Percentiles rank a stretch among this genome's conserved stretches.
These are phyloP conservation scores for Nemania diffusa DNA, from an alignment of 2,329 filamentous ascomycete genomes.

Conservation along the genomic window DNA sequence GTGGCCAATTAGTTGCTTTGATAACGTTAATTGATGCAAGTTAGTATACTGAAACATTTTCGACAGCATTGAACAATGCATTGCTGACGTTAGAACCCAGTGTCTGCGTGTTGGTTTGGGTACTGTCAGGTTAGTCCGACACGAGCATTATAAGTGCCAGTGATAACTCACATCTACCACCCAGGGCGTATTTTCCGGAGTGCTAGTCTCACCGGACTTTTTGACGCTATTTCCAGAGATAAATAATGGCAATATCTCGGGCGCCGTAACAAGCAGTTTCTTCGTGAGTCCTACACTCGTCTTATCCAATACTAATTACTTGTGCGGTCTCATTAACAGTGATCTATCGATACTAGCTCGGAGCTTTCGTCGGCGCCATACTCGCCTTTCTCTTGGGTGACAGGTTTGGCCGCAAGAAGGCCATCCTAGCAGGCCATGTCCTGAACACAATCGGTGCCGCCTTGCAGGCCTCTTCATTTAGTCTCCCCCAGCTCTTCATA, in stretches of 20 bases:
- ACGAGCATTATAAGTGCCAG: background rate
- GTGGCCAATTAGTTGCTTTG: constrained; percentile 43
- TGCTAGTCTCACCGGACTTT: constrained; percentile 55
- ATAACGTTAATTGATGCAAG: constrained; percentile 48
- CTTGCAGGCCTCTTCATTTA: constrained; percentile 58
- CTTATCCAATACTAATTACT: background rate
- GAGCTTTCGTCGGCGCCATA: constrained; percentile 76
- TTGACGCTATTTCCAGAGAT: constrained; percentile 53
- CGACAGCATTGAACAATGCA: constrained; percentile 30
- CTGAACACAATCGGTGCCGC: constrained; percentile 72
- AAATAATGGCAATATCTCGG: constrained; percentile 53
- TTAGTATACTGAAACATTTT: constrained; percentile 42
- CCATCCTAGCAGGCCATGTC: constrained; percentile 69
- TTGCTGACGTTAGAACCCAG: constrained; percentile 28
- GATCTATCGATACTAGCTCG: constrained; percentile 44
- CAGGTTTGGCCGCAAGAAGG: constrained; percentile 72
- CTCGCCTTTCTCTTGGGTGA: constrained; percentile 73
- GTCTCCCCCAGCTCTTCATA: constrained; percentile 45
- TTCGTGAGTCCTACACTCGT: constrained; percentile 47
- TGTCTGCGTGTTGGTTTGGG: constrained; percentile 48
- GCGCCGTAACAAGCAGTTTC: constrained; percentile 58
- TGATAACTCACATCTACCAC: constrained; percentile 7
- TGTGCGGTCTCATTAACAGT: background rate
- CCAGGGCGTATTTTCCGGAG: constrained; percentile 57
- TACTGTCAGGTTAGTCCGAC: constrained; percentile 47